These are phyloP conservation scores for Magnolia sinica DNA, from an alignment of 164 flowering plant genomes.

Conservation along the genomic window DNA sequence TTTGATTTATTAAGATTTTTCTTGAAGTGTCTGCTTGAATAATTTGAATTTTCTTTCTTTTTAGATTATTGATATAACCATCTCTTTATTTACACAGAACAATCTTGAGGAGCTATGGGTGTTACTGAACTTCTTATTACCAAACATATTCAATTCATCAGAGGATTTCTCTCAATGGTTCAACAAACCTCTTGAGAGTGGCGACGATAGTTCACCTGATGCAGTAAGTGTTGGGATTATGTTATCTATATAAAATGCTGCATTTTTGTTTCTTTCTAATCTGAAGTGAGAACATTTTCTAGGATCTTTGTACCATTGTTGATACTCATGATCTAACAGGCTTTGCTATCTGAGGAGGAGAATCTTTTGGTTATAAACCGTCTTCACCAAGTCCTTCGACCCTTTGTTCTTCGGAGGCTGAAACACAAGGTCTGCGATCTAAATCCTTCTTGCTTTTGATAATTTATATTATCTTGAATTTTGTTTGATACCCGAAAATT, in stretches of 20 bases:
- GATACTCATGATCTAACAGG: constrained; percentile 36
- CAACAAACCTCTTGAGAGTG: constrained; percentile 96
- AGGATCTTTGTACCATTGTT: background rate
- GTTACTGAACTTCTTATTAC: constrained; percentile 91
- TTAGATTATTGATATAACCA: background rate
- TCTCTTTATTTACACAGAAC: constrained; percentile 45
- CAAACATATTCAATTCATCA: constrained; percentile 94
- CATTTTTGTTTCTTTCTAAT: background rate
- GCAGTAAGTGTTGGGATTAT: constrained; percentile 48
- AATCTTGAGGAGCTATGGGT: constrained; percentile 99
- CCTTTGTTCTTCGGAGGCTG: constrained; percentile 95
- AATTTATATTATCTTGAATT: background rate
- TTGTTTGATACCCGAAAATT: background rate
- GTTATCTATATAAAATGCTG: background rate
- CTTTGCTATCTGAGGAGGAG: constrained; percentile 94
- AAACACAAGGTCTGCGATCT: constrained; percentile 82
- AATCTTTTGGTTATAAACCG: constrained; percentile 97
- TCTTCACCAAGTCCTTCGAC: constrained; percentile 98
- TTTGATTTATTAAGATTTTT: background rate
- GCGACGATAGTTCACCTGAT: constrained; percentile 82
- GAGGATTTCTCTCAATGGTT: constrained; percentile 99
- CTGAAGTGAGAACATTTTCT: background rate
- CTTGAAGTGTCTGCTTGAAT: background rate
- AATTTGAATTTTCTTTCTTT: background rate
- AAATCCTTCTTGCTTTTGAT: background rate